Base-by-base conservation (phyloP, 139 green algal genomes). In the Ostreobium quekettii region DNA sequence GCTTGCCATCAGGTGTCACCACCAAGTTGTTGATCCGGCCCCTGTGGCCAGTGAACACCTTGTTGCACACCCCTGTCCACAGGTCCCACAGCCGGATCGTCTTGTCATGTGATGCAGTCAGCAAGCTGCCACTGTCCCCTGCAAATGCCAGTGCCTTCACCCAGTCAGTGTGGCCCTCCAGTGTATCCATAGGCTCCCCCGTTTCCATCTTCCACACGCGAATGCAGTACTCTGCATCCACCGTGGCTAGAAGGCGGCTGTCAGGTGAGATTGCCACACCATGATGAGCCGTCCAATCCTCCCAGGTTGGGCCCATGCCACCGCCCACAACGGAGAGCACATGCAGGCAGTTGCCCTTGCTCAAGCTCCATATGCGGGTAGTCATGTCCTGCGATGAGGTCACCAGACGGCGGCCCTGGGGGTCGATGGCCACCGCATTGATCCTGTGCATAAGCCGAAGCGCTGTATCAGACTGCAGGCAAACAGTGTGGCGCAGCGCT, bases 301-400 rank as follows among this genome's bases (percentile, higher is more conserved):
- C 59, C 59, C 59, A 66, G 15, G 30, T 66, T 5, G 4, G 5
- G 7, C 59, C 59, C 32, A 22, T 7, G 19, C 24, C 59, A 11
- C 28, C 59, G 15, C 15, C 28, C n/a, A 46, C 26, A 66, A 69
- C 71, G 6, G 42, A 26, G 66, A 83, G 66, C 36, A 86, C 76
- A 56, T 76, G 58, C 66, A 78, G 56, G 56, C 73, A 78, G 11
- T 46, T 64, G 28, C 74, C 76, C 24, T 62, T 67, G 11, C 67
- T 53, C 47, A 77, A 58, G 47, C 82, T 76, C 89, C 89, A 95
- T 36, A 92, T 78, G 0, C 86, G 76, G 0, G 76, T 78, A 0
- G 86, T 90, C 31, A 60, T 53, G 75, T 95, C 89, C 58, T 91
- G 87, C 2, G 71, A 80, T 30, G 72, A 56, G 3, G 86, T 94